These are phyloP conservation scores for Ensete glaucum DNA, from an alignment of 176 grass and related monocot genomes.

Conservation along the genomic window DNA sequence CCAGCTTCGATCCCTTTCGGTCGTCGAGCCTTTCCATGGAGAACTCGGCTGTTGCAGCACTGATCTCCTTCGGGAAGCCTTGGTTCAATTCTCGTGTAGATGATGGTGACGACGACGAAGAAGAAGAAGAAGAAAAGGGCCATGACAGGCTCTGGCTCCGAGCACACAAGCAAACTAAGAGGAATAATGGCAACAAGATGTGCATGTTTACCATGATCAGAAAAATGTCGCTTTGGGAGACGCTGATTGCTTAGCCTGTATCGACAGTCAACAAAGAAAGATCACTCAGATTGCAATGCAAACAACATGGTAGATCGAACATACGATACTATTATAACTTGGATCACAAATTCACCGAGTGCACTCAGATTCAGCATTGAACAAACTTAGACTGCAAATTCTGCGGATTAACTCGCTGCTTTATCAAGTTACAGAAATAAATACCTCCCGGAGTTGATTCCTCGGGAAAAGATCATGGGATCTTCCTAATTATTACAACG, in stretches of 20 bases:
- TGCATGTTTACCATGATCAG: slow-evolving; percentile 1
- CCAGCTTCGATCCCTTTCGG: slow-evolving; percentile 38
- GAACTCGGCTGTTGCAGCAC: slow-evolving; percentile 34
- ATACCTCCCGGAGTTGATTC: too few relatives aligned
- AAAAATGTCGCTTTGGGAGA: background rate
- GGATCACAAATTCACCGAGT: too few relatives aligned
- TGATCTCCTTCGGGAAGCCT: slow-evolving; percentile 11
- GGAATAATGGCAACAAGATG: slow-evolving; percentile 7
- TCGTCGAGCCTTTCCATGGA: slow-evolving; percentile 30
- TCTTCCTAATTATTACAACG: too few relatives aligned
- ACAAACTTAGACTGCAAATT: too few relatives aligned
- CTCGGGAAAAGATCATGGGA: too few relatives aligned
- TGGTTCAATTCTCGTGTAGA: background rate
- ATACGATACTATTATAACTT: too few relatives aligned
- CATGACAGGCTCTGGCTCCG: slow-evolving; percentile 12
- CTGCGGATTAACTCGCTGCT: too few relatives aligned
- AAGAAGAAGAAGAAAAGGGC: slow-evolving; percentile 18
- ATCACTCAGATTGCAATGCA: too few relatives aligned
- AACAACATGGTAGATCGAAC: too few relatives aligned
- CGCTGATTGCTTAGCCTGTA: background rate
- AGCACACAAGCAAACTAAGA: slow-evolving; percentile 19
- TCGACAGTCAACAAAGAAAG: background rate
- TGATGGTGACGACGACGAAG: background rate
- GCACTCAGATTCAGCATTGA: too few relatives aligned
- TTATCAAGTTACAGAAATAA: too few relatives aligned